phyloP scores from a whole-genome alignment of 352 stramenopile species.

The Phytophthora sansomeana region DNA sequence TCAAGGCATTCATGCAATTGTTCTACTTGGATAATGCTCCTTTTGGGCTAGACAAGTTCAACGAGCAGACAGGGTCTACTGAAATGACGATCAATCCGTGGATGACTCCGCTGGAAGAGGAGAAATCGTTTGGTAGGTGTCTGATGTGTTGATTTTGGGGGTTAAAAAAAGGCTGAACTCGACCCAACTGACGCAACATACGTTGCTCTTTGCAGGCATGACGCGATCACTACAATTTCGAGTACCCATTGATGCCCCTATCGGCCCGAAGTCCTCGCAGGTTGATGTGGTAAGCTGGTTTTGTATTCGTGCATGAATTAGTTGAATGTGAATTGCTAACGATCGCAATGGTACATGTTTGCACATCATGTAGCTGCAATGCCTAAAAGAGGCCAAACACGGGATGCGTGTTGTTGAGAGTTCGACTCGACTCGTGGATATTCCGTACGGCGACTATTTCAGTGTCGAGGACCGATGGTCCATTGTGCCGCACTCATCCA shows the following conservation, averaged over 20 bases:
- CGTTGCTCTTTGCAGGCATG: conserved; percentile 38
- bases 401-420: conserved; percentile 69
- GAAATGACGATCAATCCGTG: conserved; percentile 82
- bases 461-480: conserved; percentile 88
- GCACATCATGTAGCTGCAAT: conserved; percentile 56
- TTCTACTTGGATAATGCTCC: conserved; percentile 74
- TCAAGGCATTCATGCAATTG: conserved; percentile 71
- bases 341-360: too few relatives aligned
- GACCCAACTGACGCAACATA: neutral
- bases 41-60: conserved; percentile 79
- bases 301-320: neutral
- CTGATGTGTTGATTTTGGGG: neutral
- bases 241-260: conserved; percentile 79
- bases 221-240: conserved; percentile 80
- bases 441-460: conserved; percentile 90
- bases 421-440: conserved; percentile 82
- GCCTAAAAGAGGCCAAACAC: conserved; percentile 52
- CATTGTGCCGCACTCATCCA: conserved; percentile 55
- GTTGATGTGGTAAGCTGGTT: conserved; percentile 68
- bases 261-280: conserved; percentile 83
- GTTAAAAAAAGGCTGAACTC: neutral
- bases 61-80: conserved; percentile 62
- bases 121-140: conserved; percentile 48
- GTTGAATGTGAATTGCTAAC: too few relatives aligned
- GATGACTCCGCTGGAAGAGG: conserved; percentile 56